phyloP scores from a whole-genome alignment of 2,329 filamentous ascomycete species.

The Didymella exigua region DNA sequence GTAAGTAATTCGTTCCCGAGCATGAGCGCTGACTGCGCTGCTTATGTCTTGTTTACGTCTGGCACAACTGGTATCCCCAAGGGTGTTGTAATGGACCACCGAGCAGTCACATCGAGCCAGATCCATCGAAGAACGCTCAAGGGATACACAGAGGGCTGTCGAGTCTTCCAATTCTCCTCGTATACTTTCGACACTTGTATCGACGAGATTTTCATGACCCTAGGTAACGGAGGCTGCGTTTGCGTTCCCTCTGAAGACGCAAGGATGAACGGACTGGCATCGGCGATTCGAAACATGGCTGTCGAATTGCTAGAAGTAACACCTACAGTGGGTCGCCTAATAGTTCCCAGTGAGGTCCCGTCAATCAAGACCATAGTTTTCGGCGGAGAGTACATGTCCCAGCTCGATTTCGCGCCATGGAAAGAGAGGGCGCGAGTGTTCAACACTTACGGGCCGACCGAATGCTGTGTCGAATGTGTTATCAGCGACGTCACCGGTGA shows the following conservation, averaged over 20 bases:
- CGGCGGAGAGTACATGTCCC: too few relatives aligned
- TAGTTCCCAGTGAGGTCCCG: background rate
- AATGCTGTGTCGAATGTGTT: slow-evolving; percentile 32
- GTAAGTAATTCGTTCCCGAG: too few relatives aligned
- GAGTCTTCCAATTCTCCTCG: slow-evolving; percentile 37
- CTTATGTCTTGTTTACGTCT: slow-evolving; percentile 67
- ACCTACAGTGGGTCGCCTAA: background rate
- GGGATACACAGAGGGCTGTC: slow-evolving; percentile 17
- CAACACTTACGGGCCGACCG: slow-evolving; percentile 25
- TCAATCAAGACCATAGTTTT: background rate
- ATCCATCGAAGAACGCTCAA: slow-evolving; percentile 19
- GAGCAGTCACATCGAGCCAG: background rate
- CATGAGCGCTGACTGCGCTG: slow-evolving; percentile 51
- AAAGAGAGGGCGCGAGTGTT: too few relatives aligned
- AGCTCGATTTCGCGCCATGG: background rate
- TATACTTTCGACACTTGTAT: slow-evolving; percentile 60
- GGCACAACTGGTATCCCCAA: slow-evolving; percentile 64
- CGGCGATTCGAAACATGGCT: background rate
- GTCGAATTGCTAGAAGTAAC: background rate
- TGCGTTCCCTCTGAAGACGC: slow-evolving; percentile 53
- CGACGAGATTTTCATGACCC: slow-evolving; percentile 57
- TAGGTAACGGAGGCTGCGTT: slow-evolving; percentile 53
- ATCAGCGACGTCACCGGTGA: slow-evolving; percentile 12
- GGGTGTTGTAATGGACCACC: slow-evolving; percentile 67
- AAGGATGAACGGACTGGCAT: slow-evolving; percentile 50